phyloP scores from a whole-genome alignment of 306 rosid genomes.

The Trifolium pratense region DNA sequence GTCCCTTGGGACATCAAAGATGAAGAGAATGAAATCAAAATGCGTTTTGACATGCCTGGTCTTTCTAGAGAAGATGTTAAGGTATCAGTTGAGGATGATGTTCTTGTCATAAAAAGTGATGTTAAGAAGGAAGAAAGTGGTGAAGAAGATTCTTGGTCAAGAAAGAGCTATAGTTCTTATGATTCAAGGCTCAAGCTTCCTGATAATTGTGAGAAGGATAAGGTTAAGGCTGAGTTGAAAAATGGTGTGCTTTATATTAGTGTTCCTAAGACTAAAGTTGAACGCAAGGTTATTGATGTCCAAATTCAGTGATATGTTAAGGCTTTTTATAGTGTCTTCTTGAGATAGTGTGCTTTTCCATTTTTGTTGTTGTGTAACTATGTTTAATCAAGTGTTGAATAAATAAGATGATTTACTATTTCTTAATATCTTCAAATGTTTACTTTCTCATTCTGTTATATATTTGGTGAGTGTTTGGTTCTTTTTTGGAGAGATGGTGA shows the following conservation, averaged over 20 bases:
- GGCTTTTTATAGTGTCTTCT: background rate
- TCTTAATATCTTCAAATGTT: too few relatives aligned
- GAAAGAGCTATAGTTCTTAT: constrained; percentile 54
- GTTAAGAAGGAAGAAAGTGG: constrained; percentile 49
- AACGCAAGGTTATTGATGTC: constrained; percentile 75
- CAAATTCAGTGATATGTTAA: constrained; percentile 53
- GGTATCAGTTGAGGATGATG: constrained; percentile 65
- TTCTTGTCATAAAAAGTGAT: constrained; percentile 64
- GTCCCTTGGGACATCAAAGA: constrained; percentile 81
- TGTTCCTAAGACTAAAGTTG: constrained; percentile 69
- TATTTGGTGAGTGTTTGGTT: too few relatives aligned
- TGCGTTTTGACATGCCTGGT: constrained; percentile 93
- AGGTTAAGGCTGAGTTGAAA: constrained; percentile 75
- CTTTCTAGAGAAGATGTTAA: constrained; percentile 76
- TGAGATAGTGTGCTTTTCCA: background rate
- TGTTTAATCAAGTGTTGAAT: constrained; percentile 1
- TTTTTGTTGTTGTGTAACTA: background rate
- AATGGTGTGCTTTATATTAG: constrained; percentile 83
- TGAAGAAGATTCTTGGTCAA: constrained; percentile 53
- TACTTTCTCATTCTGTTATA: too few relatives aligned
- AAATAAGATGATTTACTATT: background rate
- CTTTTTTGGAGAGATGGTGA: too few relatives aligned
- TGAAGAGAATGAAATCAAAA: constrained; percentile 63
- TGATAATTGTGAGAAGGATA: constrained; percentile 64
- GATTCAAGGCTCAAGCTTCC: constrained; percentile 71